These are phyloP conservation scores for Penicillium waksmanii DNA, from an alignment of 495 filamentous ascomycete genomes.

Conservation along the genomic window DNA sequence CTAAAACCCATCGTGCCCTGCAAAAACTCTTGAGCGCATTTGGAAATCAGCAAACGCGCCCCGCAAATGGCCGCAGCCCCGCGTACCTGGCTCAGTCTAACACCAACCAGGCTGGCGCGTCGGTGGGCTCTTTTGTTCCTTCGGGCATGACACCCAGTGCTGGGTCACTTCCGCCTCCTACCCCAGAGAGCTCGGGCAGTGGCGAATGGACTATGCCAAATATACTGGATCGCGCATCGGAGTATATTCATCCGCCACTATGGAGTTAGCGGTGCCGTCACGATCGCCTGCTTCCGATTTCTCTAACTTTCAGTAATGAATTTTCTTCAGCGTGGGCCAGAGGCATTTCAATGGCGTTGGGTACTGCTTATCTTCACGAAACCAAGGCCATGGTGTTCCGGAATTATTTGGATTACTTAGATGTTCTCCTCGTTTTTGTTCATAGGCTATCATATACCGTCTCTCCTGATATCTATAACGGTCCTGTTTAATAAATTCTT, in stretches of 20 bases:
- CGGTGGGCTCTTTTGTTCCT: constrained; percentile 22
- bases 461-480: constrained; percentile 1
- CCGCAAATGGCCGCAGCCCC: constrained; percentile 11
- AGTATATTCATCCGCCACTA: constrained; percentile 53
- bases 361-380: constrained; percentile 2
- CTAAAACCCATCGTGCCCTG: constrained; percentile 50
- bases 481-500: not conserved
- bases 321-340: constrained; percentile 18
- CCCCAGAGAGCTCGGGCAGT: constrained; percentile 52
- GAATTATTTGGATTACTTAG: not conserved
- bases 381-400: not conserved
- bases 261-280: constrained; percentile 36
- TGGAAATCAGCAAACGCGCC: constrained; percentile 26
- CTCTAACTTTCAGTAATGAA: constrained; percentile 3
- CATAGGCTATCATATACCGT: not conserved
- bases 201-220: constrained; percentile 53
- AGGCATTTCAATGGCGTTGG: constrained; percentile 16
- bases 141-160: constrained; percentile 42
- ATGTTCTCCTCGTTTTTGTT: not conserved
- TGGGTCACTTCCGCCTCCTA: constrained; percentile 48
- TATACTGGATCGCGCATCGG: constrained; percentile 48
- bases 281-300: not conserved
- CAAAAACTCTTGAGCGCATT: constrained; percentile 51
- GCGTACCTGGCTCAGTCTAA: constrained; percentile 18
- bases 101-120: constrained; percentile 10